phyloP scores from a whole-genome alignment of 169 alveolate species.

The Babesia sp. region DNA sequence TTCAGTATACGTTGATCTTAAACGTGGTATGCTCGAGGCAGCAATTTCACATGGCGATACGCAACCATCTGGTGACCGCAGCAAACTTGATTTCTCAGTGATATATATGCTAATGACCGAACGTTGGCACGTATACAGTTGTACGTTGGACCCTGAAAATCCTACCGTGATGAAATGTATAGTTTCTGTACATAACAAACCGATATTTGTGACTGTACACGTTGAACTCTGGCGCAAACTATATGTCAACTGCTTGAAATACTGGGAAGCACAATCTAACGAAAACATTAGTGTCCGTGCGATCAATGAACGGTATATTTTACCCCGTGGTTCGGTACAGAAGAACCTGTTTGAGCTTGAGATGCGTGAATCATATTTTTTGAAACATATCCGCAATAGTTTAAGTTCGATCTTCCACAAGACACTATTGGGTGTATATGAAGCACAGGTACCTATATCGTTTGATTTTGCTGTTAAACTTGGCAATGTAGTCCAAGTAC shows the following conservation, averaged over 20 bases:
- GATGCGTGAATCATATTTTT: slow-evolving; percentile 48
- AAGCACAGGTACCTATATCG: slow-evolving; percentile 52
- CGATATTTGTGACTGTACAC: slow-evolving; percentile 40
- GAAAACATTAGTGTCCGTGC: slow-evolving; percentile 30
- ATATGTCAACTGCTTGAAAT: slow-evolving; percentile 43
- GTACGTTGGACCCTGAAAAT: slow-evolving; percentile 19
- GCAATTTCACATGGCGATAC: background rate
- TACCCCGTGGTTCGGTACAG: slow-evolving; percentile 59
- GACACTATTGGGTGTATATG: slow-evolving; percentile 63
- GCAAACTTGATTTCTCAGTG: slow-evolving; percentile 47
- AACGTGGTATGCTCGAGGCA: slow-evolving; percentile 5
- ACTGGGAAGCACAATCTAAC: slow-evolving; percentile 39
- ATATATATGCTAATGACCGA: slow-evolving; percentile 57
- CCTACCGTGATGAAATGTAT: slow-evolving; percentile 47
- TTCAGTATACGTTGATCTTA: slow-evolving; percentile 1
- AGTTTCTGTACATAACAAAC: slow-evolving; percentile 57
- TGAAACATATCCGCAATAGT: slow-evolving; percentile 11
- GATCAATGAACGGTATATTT: slow-evolving; percentile 25
- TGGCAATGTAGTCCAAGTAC: slow-evolving; percentile 46
- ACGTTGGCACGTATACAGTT: slow-evolving; percentile 62
- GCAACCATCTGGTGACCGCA: background rate
- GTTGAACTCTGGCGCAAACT: slow-evolving; percentile 59
- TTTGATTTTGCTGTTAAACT: slow-evolving; percentile 54
- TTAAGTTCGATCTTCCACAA: slow-evolving; percentile 59
- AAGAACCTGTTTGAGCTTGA: slow-evolving; percentile 52